A percentile compares a stretch with the other conserved stretches of the same genome.
phyloP scores from a whole-genome alignment of 257 asterid genomes.

The Solanum paucissectum region DNA sequence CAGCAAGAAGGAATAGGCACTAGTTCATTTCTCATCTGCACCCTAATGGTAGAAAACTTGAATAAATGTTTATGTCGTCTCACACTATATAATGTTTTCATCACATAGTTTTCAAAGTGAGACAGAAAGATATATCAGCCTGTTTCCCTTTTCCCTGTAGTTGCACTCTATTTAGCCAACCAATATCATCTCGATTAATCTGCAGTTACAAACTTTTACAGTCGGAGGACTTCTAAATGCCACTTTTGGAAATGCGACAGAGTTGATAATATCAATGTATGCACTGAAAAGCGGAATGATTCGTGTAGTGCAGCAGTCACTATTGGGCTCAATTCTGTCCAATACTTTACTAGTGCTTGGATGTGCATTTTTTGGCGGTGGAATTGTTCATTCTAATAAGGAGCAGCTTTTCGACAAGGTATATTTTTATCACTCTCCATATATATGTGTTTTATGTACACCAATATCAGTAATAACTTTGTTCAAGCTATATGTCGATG shows the following conservation, averaged over 20 bases:
- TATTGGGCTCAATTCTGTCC: constrained; percentile 72
- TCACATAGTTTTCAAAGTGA: background rate
- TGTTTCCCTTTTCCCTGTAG: background rate
- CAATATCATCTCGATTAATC: background rate
- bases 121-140: background rate
- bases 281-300: constrained; percentile 60
- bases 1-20: background rate
- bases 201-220: constrained; percentile 11
- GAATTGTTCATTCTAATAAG: constrained; percentile 45
- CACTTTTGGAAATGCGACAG: constrained; percentile 82
- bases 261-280: constrained; percentile 65
- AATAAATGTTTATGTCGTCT: background rate
- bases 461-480: background rate
- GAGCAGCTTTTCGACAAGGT: constrained; percentile 48
- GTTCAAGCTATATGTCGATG: background rate
- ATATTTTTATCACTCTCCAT: background rate
- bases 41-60: background rate
- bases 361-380: constrained; percentile 77
- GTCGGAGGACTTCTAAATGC: constrained; percentile 87
- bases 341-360: constrained; percentile 78
- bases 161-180: background rate
- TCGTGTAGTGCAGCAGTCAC: constrained; percentile 69
- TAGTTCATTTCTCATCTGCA: background rate
- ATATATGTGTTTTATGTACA: background rate
- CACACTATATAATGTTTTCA: background rate